These are phyloP conservation scores for Crithidia brevicula DNA, from an alignment of 208 protist species.

Conservation along the genomic window DNA sequence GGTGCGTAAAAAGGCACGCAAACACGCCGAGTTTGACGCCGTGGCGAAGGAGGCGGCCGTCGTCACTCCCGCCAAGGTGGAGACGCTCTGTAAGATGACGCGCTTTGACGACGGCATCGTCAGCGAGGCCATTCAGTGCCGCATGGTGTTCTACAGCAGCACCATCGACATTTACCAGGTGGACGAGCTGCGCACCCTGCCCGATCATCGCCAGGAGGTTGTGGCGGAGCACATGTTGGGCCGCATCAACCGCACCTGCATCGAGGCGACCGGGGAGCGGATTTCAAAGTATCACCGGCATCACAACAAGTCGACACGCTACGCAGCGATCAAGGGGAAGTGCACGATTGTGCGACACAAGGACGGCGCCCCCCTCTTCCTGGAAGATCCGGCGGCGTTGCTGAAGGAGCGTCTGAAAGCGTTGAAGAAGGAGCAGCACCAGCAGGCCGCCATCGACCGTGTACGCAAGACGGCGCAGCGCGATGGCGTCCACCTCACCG, in stretches of 20 bases:
- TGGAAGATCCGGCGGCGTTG: constrained; percentile 51
- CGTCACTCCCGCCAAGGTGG: constrained; percentile 53
- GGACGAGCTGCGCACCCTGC: constrained; percentile 40
- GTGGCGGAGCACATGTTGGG: constrained; percentile 64
- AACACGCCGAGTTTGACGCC: constrained; percentile 44
- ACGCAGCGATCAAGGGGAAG: constrained; percentile 71
- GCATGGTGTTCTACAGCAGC: constrained; percentile 63
- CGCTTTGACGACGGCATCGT: constrained; percentile 77
- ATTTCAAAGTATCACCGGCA: constrained; percentile 87
- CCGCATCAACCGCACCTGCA: constrained; percentile 67
- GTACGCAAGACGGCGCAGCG: neutral
- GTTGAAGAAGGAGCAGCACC: constrained; percentile 4
- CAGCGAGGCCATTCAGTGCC: constrained; percentile 62
- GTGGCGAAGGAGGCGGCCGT: constrained; percentile 43
- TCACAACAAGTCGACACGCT: constrained; percentile 49
- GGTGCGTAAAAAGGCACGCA: constrained; percentile 52
- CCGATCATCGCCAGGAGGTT: constrained; percentile 54
- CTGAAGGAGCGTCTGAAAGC: constrained; percentile 29
- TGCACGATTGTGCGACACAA: constrained; percentile 56
- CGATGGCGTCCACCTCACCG: neutral
- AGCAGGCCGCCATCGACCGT: constrained; percentile 1
- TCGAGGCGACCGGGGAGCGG: constrained; percentile 41
- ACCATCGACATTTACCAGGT: constrained; percentile 76
- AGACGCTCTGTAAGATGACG: constrained; percentile 71
- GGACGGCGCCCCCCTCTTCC: constrained; percentile 58